Percentiles rank a stretch among this genome's conserved stretches.
phyloP scores from a whole-genome alignment of 768 basidiomycete species.

The Daedaleopsis sinensis region DNA sequence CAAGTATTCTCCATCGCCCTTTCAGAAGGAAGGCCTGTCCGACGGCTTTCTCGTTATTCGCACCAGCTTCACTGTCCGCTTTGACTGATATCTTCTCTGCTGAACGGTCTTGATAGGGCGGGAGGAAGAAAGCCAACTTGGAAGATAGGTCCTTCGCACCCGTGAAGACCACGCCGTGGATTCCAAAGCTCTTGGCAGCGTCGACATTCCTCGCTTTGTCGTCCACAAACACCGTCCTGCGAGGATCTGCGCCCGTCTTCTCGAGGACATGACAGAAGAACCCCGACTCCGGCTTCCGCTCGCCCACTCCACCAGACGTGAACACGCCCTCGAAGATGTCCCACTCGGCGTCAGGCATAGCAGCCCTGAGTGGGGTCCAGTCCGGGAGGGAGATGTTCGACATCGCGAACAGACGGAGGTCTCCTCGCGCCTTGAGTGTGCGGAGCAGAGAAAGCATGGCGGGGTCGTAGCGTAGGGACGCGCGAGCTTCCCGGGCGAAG shows the following conservation, averaged over 20 bases:
- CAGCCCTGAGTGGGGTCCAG: slow-evolving; percentile 29
- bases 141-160: neutral
- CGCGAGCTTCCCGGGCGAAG: slow-evolving; percentile 38
- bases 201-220: slow-evolving; percentile 60
- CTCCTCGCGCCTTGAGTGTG: slow-evolving; percentile 42
- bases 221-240: slow-evolving; percentile 53
- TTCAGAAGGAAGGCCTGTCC: too few relatives aligned
- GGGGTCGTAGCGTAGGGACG: slow-evolving; percentile 49
- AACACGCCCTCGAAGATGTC: slow-evolving; percentile 48
- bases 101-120: too few relatives aligned
- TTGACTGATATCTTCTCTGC: too few relatives aligned
- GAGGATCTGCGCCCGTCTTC: slow-evolving; percentile 45
- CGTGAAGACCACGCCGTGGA: slow-evolving; percentile 52
- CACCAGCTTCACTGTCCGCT: too few relatives aligned
- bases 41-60: too few relatives aligned
- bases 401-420: slow-evolving; percentile 55
- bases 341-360: neutral
- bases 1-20: too few relatives aligned
- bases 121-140: too few relatives aligned
- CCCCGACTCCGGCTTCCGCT: slow-evolving; percentile 57
- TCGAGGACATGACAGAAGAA: slow-evolving; percentile 53
- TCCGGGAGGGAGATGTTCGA: slow-evolving; percentile 61
- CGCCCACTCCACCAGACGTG: slow-evolving; percentile 50
- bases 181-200: slow-evolving; percentile 55
- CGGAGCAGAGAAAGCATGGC: slow-evolving; percentile 47